phyloP scores from a whole-genome alignment of 306 rosid species.

The Vigna trinervia region DNA sequence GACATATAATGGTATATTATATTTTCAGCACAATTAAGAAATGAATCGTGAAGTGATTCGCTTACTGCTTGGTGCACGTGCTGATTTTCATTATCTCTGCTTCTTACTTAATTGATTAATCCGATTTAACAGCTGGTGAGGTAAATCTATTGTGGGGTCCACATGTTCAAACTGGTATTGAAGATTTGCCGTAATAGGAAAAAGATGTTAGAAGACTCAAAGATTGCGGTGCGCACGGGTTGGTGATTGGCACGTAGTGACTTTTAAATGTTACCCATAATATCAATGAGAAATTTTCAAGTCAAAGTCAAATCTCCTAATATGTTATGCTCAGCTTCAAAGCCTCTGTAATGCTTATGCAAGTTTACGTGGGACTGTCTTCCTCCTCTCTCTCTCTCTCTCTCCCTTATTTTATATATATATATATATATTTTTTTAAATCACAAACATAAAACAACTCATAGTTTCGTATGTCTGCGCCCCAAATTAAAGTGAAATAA shows the following conservation, averaged over 20 bases:
- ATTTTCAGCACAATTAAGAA: conserved; percentile 20
- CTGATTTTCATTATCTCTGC: not conserved
- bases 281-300: conserved; percentile 24
- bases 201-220: conserved; percentile 23
- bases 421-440: too few relatives aligned
- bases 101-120: not conserved
- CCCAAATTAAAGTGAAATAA: too few relatives aligned
- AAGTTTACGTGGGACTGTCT: not conserved
- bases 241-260: conserved; percentile 48
- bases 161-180: conserved; percentile 21
- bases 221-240: conserved; percentile 64
- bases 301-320: conserved; percentile 57
- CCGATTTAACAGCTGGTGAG: conserved; percentile 17
- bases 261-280: conserved; percentile 7
- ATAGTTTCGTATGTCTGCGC: too few relatives aligned
- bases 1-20: not conserved
- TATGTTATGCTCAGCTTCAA: conserved; percentile 54
- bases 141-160: conserved; percentile 31
- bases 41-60: conserved; percentile 14
- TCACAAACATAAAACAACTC: too few relatives aligned
- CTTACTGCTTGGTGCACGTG: conserved; percentile 48
- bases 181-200: not conserved
- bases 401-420: not conserved
- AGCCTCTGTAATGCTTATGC: conserved; percentile 36
- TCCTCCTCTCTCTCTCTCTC: not conserved